Evolutionary conservation across 495 filamentous ascomycete species (phyloP).

Genomic region (Aspergillus indologenus): DNA sequence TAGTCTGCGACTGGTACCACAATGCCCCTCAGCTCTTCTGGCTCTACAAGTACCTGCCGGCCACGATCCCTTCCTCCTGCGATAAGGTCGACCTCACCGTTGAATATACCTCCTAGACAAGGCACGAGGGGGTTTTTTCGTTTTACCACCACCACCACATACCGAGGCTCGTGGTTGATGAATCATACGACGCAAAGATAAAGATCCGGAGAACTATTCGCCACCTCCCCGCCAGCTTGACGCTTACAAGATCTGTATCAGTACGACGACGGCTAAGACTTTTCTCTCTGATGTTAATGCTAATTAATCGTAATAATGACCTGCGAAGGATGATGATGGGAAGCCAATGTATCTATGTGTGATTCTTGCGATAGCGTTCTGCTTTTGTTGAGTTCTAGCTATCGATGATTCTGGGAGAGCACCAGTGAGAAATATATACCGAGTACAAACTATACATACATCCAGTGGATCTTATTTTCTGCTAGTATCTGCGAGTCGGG

Average conservation of each 20-base stretch:
- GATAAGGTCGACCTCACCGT: slow-evolving; percentile 38
- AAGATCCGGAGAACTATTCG: neutral
- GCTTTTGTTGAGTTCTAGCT: neutral
- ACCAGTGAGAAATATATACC: neutral
- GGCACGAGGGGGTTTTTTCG: slow-evolving; percentile 4
- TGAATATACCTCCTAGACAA: slow-evolving; percentile 19
- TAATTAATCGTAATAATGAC: slow-evolving; percentile 1
- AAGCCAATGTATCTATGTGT: neutral
- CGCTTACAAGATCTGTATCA: slow-evolving; percentile 11
- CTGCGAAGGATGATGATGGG: neutral
- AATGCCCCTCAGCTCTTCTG: slow-evolving; percentile 54
- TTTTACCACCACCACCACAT: neutral
- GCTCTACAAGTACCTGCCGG: slow-evolving; percentile 28
- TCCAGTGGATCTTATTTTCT: neutral
- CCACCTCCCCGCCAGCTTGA: neutral
- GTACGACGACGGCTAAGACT: neutral
- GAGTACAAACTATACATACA: neutral
- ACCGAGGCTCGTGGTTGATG: slow-evolving; percentile 13
- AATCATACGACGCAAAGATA: slow-evolving; percentile 16
- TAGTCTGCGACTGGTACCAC: slow-evolving; percentile 57
- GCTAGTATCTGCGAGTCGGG: neutral
- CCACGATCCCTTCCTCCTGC: slow-evolving; percentile 42
- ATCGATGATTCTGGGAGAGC: neutral
- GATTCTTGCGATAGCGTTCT: neutral
- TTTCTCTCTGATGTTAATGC: neutral